These are phyloP conservation scores for Solanum aculeatissimum DNA, from an alignment of 305 asterid species.

Conservation along the genomic window DNA sequence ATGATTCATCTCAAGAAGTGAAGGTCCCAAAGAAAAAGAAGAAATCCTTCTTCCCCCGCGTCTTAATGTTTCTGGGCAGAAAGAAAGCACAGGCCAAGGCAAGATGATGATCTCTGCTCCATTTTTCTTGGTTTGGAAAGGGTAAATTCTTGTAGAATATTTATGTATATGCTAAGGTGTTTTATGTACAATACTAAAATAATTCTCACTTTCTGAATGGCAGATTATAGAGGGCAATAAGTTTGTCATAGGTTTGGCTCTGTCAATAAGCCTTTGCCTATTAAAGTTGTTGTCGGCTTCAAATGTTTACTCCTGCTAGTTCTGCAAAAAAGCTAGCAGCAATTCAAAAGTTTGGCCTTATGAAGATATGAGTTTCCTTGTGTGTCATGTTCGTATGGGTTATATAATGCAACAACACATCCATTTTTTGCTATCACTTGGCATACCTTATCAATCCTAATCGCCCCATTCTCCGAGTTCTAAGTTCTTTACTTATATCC, in stretches of 20 bases:
- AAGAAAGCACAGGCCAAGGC: constrained; percentile 26
- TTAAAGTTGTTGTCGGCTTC: neutral
- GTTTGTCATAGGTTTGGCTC: neutral
- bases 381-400: neutral
- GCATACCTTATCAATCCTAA: neutral
- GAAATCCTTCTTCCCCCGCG: constrained; percentile 54
- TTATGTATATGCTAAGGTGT: neutral
- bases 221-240: constrained; percentile 1
- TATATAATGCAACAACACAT: neutral
- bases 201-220: neutral
- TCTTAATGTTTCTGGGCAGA: constrained; percentile 58
- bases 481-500: neutral
- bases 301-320: neutral
- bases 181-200: neutral
- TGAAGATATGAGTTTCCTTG: neutral
- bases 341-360: neutral
- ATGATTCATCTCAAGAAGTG: constrained; percentile 30
- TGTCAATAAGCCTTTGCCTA: neutral
- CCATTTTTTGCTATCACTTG: neutral
- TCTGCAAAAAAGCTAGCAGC: neutral
- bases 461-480: neutral
- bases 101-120: constrained; percentile 7
- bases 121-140: neutral
- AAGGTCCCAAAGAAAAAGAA: constrained; percentile 51
- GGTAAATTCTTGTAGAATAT: neutral